Evolutionary conservation across 2,329 filamentous ascomycete genomes (phyloP).

Genomic region (Arthrobotrys musiformis): DNA sequence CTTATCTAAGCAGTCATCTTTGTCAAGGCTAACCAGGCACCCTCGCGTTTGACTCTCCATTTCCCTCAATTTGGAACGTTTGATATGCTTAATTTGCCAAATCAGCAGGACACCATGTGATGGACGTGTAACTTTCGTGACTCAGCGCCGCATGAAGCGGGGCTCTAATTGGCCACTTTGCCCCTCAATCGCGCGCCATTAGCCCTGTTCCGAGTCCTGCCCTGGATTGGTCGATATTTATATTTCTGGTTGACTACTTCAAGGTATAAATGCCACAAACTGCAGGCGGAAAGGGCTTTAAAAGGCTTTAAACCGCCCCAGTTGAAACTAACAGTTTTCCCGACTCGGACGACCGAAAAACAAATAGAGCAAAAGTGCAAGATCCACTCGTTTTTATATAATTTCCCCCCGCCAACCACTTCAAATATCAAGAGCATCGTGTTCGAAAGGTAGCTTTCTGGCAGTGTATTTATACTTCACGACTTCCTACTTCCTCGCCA

Average conservation of each 20-base stretch:
- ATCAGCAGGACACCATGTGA: constrained; percentile 39
- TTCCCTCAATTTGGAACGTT: constrained; percentile 37
- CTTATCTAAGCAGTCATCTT: constrained; percentile 24
- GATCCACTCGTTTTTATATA: background rate
- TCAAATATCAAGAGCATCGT: background rate
- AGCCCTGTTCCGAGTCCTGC: background rate
- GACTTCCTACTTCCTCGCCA: no score
- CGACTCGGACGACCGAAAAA: constrained; percentile 19
- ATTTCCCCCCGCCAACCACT: background rate
- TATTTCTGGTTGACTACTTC: background rate
- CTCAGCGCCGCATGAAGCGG: constrained; percentile 38
- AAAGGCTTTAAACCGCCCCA: no score
- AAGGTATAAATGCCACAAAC: constrained; percentile 36
- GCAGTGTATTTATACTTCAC: constrained; percentile 1
- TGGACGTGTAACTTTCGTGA: constrained; percentile 56
- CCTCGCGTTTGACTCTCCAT: constrained; percentile 40
- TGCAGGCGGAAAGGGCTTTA: background rate
- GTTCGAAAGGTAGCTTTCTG: background rate
- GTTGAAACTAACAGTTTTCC: constrained; percentile 16
- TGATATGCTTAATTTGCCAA: constrained; percentile 15
- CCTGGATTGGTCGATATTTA: constrained; percentile 33
- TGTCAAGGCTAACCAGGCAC: constrained; percentile 42
- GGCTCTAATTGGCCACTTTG: constrained; percentile 48
- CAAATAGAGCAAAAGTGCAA: constrained; percentile 2
- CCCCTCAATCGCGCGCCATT: constrained; percentile 44